Conservation (phyloP, 345 rosid species). For the Punica granatum region DNA sequence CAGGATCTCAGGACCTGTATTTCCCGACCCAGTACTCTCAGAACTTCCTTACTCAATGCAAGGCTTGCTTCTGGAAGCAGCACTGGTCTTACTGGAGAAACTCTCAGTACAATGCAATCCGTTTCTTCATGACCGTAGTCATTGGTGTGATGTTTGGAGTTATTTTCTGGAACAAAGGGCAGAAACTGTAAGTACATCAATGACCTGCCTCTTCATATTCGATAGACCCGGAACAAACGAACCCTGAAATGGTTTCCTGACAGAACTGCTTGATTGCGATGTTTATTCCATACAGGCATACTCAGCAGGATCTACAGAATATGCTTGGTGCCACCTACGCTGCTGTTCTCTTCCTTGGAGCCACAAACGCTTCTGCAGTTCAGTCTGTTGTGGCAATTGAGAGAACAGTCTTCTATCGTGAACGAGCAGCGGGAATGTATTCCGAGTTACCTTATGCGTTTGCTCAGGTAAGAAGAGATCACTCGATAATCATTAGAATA, state of each 20-base stretch:
- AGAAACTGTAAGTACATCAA: conserved; percentile 18
- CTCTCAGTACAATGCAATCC: conserved; percentile 27
- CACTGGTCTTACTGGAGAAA: conserved; percentile 45
- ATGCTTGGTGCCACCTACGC: conserved; percentile 31
- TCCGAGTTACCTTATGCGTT: conserved; percentile 37
- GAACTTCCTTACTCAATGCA: conserved; percentile 24
- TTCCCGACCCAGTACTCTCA: conserved; percentile 33
- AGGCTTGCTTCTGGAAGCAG: conserved; percentile 42
- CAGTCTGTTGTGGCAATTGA: conserved; percentile 30
- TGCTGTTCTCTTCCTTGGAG: conserved; percentile 34
- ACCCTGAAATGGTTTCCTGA: background rate
- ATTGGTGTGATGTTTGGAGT: conserved; percentile 29
- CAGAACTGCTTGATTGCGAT: background rate
- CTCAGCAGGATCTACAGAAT: conserved; percentile 24
- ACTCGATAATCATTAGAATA: no score
- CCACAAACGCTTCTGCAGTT: conserved; percentile 32
- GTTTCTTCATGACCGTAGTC: conserved; percentile 20
- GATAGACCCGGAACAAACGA: background rate
- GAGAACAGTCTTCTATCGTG: conserved; percentile 40
- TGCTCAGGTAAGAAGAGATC: conserved; percentile 37
- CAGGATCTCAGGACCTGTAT: conserved; percentile 28
- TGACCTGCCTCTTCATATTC: background rate
- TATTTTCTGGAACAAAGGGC: conserved; percentile 32
- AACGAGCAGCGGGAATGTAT: conserved; percentile 43
- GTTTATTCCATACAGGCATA: conserved; percentile 9